Evolutionary conservation across 768 basidiomycete species (phyloP), one percentile per base, ranked within the genome.

Genomic region (Mrakia frigida): DNA sequence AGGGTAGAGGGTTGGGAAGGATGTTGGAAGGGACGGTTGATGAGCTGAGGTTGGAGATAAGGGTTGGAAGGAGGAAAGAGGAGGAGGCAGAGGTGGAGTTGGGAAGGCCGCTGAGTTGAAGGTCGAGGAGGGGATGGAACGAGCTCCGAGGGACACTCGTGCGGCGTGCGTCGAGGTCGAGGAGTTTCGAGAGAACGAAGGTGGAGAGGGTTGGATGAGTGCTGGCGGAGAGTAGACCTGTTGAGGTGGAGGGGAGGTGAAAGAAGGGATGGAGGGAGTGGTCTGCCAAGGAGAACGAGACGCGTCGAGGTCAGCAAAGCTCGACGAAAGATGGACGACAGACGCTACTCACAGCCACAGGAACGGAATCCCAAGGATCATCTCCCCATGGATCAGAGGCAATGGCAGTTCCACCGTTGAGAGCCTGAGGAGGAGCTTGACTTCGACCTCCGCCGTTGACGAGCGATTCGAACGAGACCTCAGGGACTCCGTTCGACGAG

Each of bases 381-480:
- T 93, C 91, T 78, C 91, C 92, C 91, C 90, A 92, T 59, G 86
- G 84, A 46, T 84, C 83, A 18, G 65, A 68, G 3, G 65, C 65
- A 39, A 68, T 68, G 4, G 37, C 25, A 25, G 13, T 39, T 16
- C 84, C 82, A 23, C 79, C 80, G 87, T 82, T 81, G 14, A 63
- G 61, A 16, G 74, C 63, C 10, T 74, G 82, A 23, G 70, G 35
- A 37, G 71, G 46, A 37, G 43, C 31, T 50, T 76, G 31, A 11
- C 85, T 80, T 18, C 84, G 84, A 73, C 85, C 86, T 31, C 85
- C 82, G 73, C 89, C 87, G 2, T 81, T 70, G 5, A 96, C 92
- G 1, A 96, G 86, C 74, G 89, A 92, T 82, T 91, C 94, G 80
- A 99, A 99, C 81, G 97, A 90, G 25, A 93, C 86, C 28, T 87